Base-by-base conservation (phyloP, 306 rosid species). In the Mimosa bimucronata region DNA sequence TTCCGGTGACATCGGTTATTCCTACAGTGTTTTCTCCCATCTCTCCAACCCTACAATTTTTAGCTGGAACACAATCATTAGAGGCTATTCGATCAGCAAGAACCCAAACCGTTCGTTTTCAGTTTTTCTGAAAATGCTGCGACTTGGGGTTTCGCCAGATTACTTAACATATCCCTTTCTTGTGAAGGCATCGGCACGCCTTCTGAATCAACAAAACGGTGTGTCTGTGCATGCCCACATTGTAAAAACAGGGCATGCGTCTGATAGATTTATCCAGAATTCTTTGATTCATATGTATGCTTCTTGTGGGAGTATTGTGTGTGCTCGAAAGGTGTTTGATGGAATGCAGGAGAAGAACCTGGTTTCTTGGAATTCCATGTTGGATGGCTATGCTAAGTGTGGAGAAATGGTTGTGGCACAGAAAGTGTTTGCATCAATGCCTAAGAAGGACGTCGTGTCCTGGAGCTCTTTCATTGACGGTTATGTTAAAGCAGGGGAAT, bases 391-490 rank as follows among this genome's bases (percentile, higher is more conserved):
- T 89, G 91, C 89, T 0, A 93, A 93, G 82, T 91, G 93, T 82
- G 88, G 88, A 77, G 85, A 87, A 23, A 71, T 93, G 83, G 76
- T 34, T 79, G 50, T 74, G 28, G 97, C 97, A 6, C 71, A 77
- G 73, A 77, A 87, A 44, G 80, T 91, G 83, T 93, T 93, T 82
- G 90, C 88, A 11, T 66, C 81, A 48, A 93, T 93, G 93, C 83
- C 80, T 3, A 89, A 87, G 76, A 75, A 79, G 81, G 91, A 91
- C 74, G 94, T 93, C 31, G 87, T 91, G 69, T 93, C 97, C 1
- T 91, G 97, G 94, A 93, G 97, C 80, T 93, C 94, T 73, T 57
- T 89, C 84, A 86, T 91, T 62, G 92, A 89, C 66, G 96, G 96
- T 65, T 86, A 87, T 81, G 93, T 91, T 70, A 91, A 91, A 80